These are phyloP conservation scores for Backusella macrospora DNA, from an alignment of 192 early-diverging fungal species.

Conservation along the genomic window DNA sequence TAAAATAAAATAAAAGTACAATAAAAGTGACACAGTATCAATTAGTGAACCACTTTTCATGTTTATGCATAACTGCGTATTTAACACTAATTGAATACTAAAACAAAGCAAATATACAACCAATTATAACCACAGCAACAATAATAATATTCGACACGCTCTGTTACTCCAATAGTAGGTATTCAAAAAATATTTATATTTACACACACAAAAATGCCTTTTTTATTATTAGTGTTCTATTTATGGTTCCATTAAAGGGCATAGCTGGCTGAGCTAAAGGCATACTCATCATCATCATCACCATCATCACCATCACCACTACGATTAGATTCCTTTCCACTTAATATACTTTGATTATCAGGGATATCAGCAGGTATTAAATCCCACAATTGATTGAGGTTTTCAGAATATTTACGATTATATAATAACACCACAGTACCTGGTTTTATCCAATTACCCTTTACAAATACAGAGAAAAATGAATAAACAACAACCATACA, in stretches of 20 bases:
- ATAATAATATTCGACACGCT: too few relatives aligned
- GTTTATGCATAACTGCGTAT: too few relatives aligned
- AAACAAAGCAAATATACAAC: too few relatives aligned
- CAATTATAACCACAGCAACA: too few relatives aligned
- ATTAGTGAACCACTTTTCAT: too few relatives aligned
- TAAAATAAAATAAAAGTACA: too few relatives aligned
- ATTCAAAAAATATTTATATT: neutral
- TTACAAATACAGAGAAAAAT: neutral
- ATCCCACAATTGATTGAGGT: constrained; percentile 38
- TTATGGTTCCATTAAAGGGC: constrained; percentile 23
- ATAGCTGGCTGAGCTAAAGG: constrained; percentile 42
- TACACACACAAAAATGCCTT: constrained; percentile 8
- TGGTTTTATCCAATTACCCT: constrained; percentile 39
- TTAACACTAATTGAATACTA: too few relatives aligned
- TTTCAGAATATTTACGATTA: constrained; percentile 38
- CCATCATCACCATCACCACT: constrained; percentile 3
- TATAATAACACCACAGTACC: constrained; percentile 37
- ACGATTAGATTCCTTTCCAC: constrained; percentile 7
- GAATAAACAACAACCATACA: neutral
- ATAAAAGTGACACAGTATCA: too few relatives aligned
- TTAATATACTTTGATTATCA: constrained; percentile 5
- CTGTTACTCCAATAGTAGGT: neutral
- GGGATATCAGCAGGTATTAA: constrained; percentile 25
- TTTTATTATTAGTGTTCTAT: constrained; percentile 14
- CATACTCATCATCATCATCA: constrained; percentile 33